Evolutionary conservation across 345 rosid genomes (phyloP).

Genomic region (Linum lewisii): DNA sequence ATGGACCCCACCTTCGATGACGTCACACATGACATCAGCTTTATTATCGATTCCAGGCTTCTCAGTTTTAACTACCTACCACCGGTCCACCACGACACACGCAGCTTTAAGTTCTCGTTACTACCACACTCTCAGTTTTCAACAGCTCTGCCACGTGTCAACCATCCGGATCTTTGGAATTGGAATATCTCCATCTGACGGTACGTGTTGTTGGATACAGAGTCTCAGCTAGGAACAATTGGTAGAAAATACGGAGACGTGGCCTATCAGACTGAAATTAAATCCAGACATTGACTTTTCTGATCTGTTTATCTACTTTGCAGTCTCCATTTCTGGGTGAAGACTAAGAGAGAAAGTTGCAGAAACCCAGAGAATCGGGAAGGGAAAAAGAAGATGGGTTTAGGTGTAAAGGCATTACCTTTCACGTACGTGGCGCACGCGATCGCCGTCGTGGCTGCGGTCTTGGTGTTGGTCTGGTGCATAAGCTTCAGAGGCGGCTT

Average conservation of each 20-base stretch:
- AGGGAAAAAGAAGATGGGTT: conserved; percentile 26
- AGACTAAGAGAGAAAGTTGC: no score
- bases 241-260: neutral
- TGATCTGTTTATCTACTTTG: neutral
- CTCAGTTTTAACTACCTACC: neutral
- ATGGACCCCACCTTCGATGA: neutral
- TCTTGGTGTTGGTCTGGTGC: conserved; percentile 78
- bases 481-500: conserved; percentile 71
- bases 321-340: neutral
- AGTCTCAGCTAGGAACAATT: no score
- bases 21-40: neutral
- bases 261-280: neutral
- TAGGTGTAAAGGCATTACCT: conserved; percentile 40
- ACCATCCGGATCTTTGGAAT: no score
- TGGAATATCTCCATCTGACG: no score
- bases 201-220: no score
- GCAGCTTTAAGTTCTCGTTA: no score
- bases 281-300: neutral
- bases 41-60: neutral
- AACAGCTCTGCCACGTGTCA: no score
- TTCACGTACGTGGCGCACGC: conserved; percentile 54
- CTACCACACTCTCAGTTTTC: no score
- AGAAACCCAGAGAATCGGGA: neutral
- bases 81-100: no score
- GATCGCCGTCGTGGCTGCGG: conserved; percentile 45